A percentile compares a stretch with the other conserved stretches of the same genome.
These are phyloP conservation scores for Brassica carinata DNA, from an alignment of 345 rosid species.

Conservation along the genomic window DNA sequence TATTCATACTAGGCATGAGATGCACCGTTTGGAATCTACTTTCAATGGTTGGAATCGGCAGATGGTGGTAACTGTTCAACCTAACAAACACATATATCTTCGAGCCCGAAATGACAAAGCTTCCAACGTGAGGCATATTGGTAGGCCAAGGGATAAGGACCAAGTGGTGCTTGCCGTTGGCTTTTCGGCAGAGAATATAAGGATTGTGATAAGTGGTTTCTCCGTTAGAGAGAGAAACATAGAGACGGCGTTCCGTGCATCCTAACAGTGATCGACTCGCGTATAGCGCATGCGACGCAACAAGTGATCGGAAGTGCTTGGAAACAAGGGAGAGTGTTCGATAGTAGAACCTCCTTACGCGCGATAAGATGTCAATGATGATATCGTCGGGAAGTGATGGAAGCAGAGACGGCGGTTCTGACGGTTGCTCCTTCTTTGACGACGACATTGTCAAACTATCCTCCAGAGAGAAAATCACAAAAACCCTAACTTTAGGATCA, in stretches of 20 bases:
- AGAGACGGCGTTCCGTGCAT: background rate
- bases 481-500: too few species aligned
- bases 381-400: background rate
- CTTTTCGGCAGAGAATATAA: background rate
- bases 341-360: background rate
- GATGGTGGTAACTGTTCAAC: background rate
- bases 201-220: background rate
- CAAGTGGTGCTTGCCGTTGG: background rate
- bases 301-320: background rate
- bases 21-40: background rate
- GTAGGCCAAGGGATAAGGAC: slow-evolving; percentile 2
- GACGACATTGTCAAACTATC: too few species aligned
- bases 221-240: background rate
- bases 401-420: background rate
- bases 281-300: background rate
- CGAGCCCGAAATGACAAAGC: background rate
- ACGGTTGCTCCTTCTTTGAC: background rate
- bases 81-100: background rate
- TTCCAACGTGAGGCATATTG: background rate
- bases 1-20: background rate
- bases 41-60: background rate
- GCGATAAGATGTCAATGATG: background rate
- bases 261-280: background rate
- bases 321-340: background rate
- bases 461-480: too few species aligned